Conservation (phyloP, 2,329 filamentous ascomycete genomes). For the Magnaporthales sp. region DNA sequence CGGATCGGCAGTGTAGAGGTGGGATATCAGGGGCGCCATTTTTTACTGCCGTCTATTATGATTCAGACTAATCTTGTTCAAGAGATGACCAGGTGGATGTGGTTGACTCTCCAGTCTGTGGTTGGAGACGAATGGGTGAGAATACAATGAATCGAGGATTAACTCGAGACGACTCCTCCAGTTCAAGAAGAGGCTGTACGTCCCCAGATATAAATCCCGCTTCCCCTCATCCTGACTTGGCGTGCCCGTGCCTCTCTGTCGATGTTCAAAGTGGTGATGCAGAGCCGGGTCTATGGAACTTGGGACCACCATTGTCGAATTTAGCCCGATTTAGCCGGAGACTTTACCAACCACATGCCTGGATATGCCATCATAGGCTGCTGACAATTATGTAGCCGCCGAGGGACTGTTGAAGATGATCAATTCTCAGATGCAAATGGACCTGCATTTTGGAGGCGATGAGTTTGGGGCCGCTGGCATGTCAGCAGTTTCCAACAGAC, state of each 20-base stretch:
- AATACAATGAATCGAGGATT: background rate
- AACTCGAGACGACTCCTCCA: background rate
- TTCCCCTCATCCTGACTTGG: background rate
- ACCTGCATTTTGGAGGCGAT: background rate
- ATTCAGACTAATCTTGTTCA: background rate
- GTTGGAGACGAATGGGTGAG: background rate
- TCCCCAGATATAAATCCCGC: background rate
- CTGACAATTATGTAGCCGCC: background rate
- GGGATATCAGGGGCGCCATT: slow-evolving; percentile 57
- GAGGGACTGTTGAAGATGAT: background rate
- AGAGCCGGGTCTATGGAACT: background rate
- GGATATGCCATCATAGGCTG: background rate
- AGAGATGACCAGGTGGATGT: background rate
- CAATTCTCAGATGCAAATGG: background rate
- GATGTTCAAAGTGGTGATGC: slow-evolving; percentile 9
- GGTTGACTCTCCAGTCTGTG: background rate
- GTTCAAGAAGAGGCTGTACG: background rate
- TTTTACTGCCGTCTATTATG: slow-evolving; percentile 6
- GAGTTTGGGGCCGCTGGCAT: background rate
- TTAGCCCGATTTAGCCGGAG: slow-evolving; percentile 7
- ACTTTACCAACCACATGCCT: slow-evolving; percentile 7
- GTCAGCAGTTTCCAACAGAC: background rate
- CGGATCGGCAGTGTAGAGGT: slow-evolving; percentile 72
- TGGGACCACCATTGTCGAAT: slow-evolving; percentile 5
- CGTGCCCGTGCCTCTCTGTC: background rate